Evolutionary conservation across 768 basidiomycete species (phyloP).

Genomic region (Leucocoprinus sp.): DNA sequence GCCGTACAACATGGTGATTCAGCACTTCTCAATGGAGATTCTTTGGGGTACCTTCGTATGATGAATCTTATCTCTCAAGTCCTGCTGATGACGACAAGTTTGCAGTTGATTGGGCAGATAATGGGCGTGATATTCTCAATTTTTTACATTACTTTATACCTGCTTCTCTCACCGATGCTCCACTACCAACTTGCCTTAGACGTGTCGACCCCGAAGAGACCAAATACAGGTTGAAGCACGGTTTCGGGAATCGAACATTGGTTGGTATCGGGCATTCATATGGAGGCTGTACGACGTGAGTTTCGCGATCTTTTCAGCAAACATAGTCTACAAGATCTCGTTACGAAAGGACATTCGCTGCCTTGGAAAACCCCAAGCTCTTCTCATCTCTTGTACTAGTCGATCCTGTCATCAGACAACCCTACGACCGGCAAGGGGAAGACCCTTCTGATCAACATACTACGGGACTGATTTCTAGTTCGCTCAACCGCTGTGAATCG

Average conservation of each 20-base stretch:
- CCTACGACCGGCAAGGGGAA: constrained; percentile 12
- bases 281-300: constrained; percentile 72
- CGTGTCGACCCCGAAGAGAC: constrained; percentile 38
- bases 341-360: constrained; percentile 50
- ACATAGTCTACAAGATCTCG: neutral
- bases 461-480: constrained; percentile 28
- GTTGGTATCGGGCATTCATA: constrained; percentile 79
- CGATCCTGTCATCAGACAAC: constrained; percentile 63
- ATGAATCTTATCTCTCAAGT: neutral
- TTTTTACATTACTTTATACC: constrained; percentile 69
- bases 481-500: constrained; percentile 47
- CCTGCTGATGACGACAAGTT: neutral
- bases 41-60: constrained; percentile 1
- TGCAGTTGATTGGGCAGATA: constrained; percentile 71
- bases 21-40: constrained; percentile 69
- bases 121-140: constrained; percentile 69
- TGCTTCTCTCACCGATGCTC: constrained; percentile 19
- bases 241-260: constrained; percentile 46
- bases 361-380: constrained; percentile 48
- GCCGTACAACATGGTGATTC: constrained; percentile 81
- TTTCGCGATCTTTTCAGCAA: constrained; percentile 6
- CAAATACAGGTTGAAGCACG: constrained; percentile 31
- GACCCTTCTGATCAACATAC: constrained; percentile 9
- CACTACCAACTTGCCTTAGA: constrained; percentile 45
- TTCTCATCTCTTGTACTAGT: constrained; percentile 68